Conservation (phyloP, 371 early-diverging fungal genomes). For the Zancudomyces culisetae region DNA sequence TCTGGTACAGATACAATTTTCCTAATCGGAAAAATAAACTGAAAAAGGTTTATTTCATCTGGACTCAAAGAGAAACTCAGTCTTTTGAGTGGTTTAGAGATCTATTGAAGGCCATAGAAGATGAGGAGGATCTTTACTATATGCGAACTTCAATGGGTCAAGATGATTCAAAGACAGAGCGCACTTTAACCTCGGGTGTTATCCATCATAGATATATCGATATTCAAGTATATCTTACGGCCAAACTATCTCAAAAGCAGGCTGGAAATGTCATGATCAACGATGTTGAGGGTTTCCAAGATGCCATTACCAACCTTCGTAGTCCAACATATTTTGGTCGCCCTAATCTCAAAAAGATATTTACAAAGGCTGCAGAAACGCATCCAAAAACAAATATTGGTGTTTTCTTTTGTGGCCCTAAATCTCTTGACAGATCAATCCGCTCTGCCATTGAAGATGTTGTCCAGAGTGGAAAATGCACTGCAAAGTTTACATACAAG, state of each 20-base stretch:
- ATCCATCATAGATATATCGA: constrained; percentile 27
- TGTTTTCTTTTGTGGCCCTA: constrained; percentile 41
- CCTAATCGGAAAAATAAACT: constrained; percentile 26
- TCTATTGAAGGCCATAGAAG: constrained; percentile 42
- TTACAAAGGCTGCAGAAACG: constrained; percentile 25
- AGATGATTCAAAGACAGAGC: constrained; percentile 10
- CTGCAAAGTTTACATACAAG: constrained; percentile 24
- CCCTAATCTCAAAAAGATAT: constrained; percentile 37
- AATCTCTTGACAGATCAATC: constrained; percentile 22
- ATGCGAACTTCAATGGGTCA: constrained; percentile 28
- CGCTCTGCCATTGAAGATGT: constrained; percentile 10
- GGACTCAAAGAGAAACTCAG: constrained; percentile 62
- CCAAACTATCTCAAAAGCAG: constrained; percentile 30
- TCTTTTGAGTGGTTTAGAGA: constrained; percentile 66
- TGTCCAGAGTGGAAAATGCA: constrained; percentile 12
- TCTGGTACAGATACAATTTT: constrained; percentile 31
- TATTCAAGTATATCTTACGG: constrained; percentile 54
- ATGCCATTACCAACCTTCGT: constrained; percentile 35
- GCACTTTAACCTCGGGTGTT: background rate
- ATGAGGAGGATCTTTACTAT: constrained; percentile 29
- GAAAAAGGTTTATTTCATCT: constrained; percentile 69
- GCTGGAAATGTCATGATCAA: constrained; percentile 32
- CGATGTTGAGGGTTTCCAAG: constrained; percentile 27
- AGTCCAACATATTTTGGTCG: constrained; percentile 40
- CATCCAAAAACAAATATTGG: constrained; percentile 40